Conservation (phyloP, 2,329 filamentous ascomycete genomes). For the Drechslerella coelobrocha region DNA sequence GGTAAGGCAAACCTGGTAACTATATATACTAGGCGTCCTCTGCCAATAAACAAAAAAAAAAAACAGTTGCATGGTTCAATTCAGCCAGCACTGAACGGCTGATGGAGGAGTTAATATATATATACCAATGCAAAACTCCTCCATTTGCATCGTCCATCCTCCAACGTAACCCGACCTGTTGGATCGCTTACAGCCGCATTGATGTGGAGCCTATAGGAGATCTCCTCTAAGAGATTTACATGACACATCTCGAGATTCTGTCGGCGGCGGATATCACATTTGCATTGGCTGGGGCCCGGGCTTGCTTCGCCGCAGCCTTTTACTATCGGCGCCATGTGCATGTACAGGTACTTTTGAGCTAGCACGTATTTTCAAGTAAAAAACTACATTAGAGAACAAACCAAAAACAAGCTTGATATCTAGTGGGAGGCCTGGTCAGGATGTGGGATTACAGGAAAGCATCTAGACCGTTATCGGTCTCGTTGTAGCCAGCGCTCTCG, state of each 20-base stretch:
- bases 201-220: constrained; percentile 31
- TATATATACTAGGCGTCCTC: constrained; percentile 30
- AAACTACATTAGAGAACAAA: constrained; percentile 4
- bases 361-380: not conserved
- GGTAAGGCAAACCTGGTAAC: constrained; percentile 30
- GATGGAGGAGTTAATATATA: constrained; percentile 14
- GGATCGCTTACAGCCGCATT: constrained; percentile 48
- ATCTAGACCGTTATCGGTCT: constrained; percentile 28
- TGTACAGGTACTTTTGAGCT: no score
- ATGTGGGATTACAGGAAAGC: constrained; percentile 41
- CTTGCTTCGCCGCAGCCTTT: no score
- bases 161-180: constrained; percentile 29
- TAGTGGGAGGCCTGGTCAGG: constrained; percentile 4
- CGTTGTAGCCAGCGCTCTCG: not conserved
- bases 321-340: no score
- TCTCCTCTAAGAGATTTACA: constrained; percentile 20
- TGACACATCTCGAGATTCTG: not conserved
- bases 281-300: no score
- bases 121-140: constrained; percentile 7
- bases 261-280: no score
- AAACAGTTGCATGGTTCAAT: constrained; percentile 1
- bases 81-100: constrained; percentile 6
- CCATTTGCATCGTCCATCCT: not conserved
- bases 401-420: constrained; percentile 13
- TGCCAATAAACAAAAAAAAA: constrained; percentile 27